Percentiles rank a stretch among this genome's conserved stretches.
These are phyloP conservation scores for Monosporascus sp. DNA, from an alignment of 2,329 filamentous ascomycete genomes.

Conservation along the genomic window DNA sequence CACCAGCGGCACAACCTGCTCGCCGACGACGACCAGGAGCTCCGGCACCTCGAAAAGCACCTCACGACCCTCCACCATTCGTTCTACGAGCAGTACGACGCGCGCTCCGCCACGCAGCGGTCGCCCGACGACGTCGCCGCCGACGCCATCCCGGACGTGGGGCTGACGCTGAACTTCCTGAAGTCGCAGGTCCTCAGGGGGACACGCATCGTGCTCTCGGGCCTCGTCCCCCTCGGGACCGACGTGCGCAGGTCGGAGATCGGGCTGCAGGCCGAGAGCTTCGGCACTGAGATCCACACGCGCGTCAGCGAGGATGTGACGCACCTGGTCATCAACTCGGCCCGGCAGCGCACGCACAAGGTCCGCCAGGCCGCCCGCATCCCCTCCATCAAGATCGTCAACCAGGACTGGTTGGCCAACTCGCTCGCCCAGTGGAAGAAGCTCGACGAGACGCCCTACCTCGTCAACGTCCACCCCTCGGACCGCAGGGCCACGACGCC, in stretches of 20 bases:
- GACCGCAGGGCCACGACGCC: conserved; percentile 44
- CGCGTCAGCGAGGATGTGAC: conserved; percentile 61
- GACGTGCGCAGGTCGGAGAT: conserved; percentile 80
- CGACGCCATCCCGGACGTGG: conserved; percentile 72
- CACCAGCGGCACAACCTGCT: conserved; percentile 68
- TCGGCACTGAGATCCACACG: conserved; percentile 64
- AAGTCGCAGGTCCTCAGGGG: conserved; percentile 73
- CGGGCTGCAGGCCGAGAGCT: conserved; percentile 78
- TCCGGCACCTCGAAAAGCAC: conserved; percentile 70
- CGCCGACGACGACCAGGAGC: conserved; percentile 81
- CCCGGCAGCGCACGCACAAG: conserved; percentile 78
- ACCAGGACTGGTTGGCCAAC: conserved; percentile 81
- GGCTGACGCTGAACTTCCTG: conserved; percentile 74
- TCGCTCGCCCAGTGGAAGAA: conserved; percentile 80
- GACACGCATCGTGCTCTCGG: conserved; percentile 80
- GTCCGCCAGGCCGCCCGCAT: conserved; percentile 80
- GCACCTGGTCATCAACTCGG: conserved; percentile 67
- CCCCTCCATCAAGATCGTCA: conserved; percentile 82
- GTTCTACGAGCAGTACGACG: conserved; percentile 82
- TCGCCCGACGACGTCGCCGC: conserved; percentile 35
- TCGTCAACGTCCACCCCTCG: conserved; percentile 69
- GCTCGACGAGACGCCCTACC: conserved; percentile 72
- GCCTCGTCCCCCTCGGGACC: conserved; percentile 77
- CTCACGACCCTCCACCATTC: conserved; percentile 68
- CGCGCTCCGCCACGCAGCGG: conserved; percentile 43